Percentiles rank a stretch among this genome's conserved stretches.
phyloP scores from a whole-genome alignment of 495 filamentous ascomycete species.

The Parmelia sp. region DNA sequence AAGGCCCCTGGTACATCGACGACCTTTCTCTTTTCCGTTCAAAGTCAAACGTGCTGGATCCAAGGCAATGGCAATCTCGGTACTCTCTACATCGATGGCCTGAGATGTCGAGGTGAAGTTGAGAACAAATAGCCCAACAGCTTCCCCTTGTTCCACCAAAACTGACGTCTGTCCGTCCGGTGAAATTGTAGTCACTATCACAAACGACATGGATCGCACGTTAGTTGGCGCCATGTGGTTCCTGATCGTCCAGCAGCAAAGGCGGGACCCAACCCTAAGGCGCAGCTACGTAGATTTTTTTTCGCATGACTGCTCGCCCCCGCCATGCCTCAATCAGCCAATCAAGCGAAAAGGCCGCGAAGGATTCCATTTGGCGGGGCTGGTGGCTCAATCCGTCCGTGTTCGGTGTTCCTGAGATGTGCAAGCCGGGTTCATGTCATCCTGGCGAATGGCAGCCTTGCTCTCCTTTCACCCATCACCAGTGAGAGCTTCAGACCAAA shows the following conservation, averaged over 20 bases:
- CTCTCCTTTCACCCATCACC: no score
- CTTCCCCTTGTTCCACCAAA: background rate
- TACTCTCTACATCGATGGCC: background rate
- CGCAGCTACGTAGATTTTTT: background rate
- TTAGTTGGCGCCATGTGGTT: constrained; percentile 1
- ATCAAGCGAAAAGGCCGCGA: no score
- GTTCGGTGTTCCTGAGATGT: background rate
- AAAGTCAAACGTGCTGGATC: background rate
- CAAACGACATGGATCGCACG: background rate
- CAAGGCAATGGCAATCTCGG: background rate
- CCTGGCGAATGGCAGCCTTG: background rate
- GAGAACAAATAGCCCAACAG: background rate
- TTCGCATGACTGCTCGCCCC: background rate
- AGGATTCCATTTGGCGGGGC: no score
- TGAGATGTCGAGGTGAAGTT: background rate
- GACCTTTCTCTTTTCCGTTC: background rate
- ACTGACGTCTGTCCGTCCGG: background rate
- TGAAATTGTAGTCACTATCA: background rate
- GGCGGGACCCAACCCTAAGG: background rate
- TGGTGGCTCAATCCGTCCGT: no score
- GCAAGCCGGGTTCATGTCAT: background rate
- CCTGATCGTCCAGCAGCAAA: background rate
- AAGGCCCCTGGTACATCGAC: background rate
- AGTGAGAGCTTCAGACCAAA: no score
- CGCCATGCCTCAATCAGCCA: background rate